These are phyloP conservation scores for Strobilomyces echinocephalus DNA, from an alignment of 768 basidiomycete species.

Conservation along the genomic window DNA sequence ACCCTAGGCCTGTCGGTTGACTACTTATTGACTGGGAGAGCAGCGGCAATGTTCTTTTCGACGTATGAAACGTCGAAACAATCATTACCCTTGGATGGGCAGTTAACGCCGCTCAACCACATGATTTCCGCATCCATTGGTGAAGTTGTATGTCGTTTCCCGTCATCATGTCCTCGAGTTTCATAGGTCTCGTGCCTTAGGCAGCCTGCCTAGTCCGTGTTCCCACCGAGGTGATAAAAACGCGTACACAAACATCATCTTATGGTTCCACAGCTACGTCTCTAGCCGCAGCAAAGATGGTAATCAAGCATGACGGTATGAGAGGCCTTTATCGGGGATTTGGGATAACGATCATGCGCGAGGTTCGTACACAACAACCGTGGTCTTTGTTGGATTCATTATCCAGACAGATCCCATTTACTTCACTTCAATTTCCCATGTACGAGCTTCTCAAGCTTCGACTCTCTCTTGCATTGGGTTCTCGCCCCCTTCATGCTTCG, in stretches of 20 bases:
- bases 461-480: slow-evolving; percentile 49
- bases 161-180: slow-evolving; percentile 2
- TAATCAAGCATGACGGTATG: slow-evolving; percentile 60
- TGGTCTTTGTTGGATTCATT: neutral
- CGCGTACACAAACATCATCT: slow-evolving; percentile 79
- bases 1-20: neutral
- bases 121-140: slow-evolving; percentile 55
- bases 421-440: slow-evolving; percentile 91
- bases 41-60: slow-evolving; percentile 94
- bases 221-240: slow-evolving; percentile 95
- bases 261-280: slow-evolving; percentile 66
- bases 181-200: slow-evolving; percentile 34
- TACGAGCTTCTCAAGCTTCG: slow-evolving; percentile 82
- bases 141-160: slow-evolving; percentile 45
- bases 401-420: slow-evolving; percentile 80
- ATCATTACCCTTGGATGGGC: slow-evolving; percentile 53
- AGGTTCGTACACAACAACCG: slow-evolving; percentile 35
- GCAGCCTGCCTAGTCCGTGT: slow-evolving; percentile 90
- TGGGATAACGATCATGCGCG: slow-evolving; percentile 68
- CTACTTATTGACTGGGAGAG: slow-evolving; percentile 1
- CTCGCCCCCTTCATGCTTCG: slow-evolving; percentile 58
- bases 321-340: slow-evolving; percentile 87
- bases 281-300: slow-evolving; percentile 49
- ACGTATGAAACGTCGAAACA: slow-evolving; percentile 89
- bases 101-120: slow-evolving; percentile 62